Evolutionary conservation across 2,329 filamentous ascomycete genomes (phyloP).

Genomic region (Cladophialophora chaetospira): DNA sequence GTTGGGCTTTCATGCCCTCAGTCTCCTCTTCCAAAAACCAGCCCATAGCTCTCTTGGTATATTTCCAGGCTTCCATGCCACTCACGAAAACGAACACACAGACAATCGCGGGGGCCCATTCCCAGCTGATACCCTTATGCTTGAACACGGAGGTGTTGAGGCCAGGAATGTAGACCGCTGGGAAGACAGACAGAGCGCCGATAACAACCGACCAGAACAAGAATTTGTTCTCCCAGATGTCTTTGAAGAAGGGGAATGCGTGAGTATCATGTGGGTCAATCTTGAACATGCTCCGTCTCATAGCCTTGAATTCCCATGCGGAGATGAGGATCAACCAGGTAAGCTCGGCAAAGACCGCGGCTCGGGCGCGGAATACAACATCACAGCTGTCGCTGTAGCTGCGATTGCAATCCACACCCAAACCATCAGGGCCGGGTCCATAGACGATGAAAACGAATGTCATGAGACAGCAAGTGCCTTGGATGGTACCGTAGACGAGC

Average conservation of each 20-base stretch:
- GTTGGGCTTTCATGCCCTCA: slow-evolving; percentile 35
- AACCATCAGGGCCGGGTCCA: slow-evolving; percentile 49
- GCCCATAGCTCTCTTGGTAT: slow-evolving; percentile 54
- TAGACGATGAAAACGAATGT: slow-evolving; percentile 58
- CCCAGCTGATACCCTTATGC: slow-evolving; percentile 66
- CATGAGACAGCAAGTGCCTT: slow-evolving; percentile 52
- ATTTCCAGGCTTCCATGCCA: slow-evolving; percentile 68
- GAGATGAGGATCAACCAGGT: slow-evolving; percentile 75
- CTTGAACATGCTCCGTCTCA: slow-evolving; percentile 72
- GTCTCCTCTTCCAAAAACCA: slow-evolving; percentile 38
- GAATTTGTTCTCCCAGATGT: slow-evolving; percentile 70
- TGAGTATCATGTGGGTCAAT: slow-evolving; percentile 56
- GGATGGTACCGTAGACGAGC: slow-evolving; percentile 54
- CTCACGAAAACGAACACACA: slow-evolving; percentile 61
- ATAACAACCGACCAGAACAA: slow-evolving; percentile 65
- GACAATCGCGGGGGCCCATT: slow-evolving; percentile 62
- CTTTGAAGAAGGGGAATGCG: slow-evolving; percentile 56
- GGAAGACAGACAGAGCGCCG: slow-evolving; percentile 59
- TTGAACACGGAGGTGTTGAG: slow-evolving; percentile 65
- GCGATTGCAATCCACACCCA: slow-evolving; percentile 59
- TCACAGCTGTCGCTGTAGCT: slow-evolving; percentile 52
- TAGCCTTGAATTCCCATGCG: slow-evolving; percentile 76
- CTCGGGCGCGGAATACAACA: slow-evolving; percentile 66
- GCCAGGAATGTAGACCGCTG: slow-evolving; percentile 66
- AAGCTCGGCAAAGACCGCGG: slow-evolving; percentile 71